Evolutionary conservation across 2,329 filamentous ascomycete genomes (phyloP).

Genomic region (Colletotrichum sp.): DNA sequence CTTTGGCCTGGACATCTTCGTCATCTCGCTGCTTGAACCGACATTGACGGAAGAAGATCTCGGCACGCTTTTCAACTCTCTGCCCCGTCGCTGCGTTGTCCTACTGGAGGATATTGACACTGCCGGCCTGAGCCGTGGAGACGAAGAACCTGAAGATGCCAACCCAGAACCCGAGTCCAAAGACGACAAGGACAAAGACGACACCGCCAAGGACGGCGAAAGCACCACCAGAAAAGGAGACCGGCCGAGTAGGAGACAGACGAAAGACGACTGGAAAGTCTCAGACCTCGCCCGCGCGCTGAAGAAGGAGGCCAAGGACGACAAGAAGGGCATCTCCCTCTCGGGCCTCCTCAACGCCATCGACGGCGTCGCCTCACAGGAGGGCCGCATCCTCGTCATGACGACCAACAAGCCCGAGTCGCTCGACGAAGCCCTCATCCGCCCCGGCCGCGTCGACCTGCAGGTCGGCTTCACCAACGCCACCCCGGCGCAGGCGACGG

Average conservation of each 20-base stretch:
- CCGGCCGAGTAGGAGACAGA: slow-evolving; percentile 16
- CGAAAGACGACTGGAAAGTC: slow-evolving; percentile 37
- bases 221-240: slow-evolving; percentile 23
- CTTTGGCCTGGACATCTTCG: slow-evolving; percentile 71
- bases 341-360: slow-evolving; percentile 84
- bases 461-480: slow-evolving; percentile 26
- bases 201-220: slow-evolving; percentile 18
- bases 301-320: slow-evolving; percentile 40
- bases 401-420: slow-evolving; percentile 79
- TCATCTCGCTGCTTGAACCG: slow-evolving; percentile 62
- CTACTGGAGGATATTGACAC: slow-evolving; percentile 74
- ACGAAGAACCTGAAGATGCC: slow-evolving; percentile 30
- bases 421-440: slow-evolving; percentile 75
- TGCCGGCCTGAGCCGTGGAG: slow-evolving; percentile 58
- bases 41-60: slow-evolving; percentile 68
- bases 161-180: not conserved
- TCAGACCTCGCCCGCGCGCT: slow-evolving; percentile 47
- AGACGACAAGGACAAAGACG: slow-evolving; percentile 14
- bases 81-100: slow-evolving; percentile 69
- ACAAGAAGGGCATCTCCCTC: slow-evolving; percentile 67
- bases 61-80: slow-evolving; percentile 59
- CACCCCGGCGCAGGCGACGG: slow-evolving; percentile 51
- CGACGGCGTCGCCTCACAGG: slow-evolving; percentile 80
- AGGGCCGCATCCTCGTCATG: slow-evolving; percentile 82
- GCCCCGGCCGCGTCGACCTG: slow-evolving; percentile 53